Evolutionary conservation across 2,329 filamentous ascomycete genomes (phyloP), one percentile per base, ranked within the genome.

Genomic region (Alternaria triticina): DNA sequence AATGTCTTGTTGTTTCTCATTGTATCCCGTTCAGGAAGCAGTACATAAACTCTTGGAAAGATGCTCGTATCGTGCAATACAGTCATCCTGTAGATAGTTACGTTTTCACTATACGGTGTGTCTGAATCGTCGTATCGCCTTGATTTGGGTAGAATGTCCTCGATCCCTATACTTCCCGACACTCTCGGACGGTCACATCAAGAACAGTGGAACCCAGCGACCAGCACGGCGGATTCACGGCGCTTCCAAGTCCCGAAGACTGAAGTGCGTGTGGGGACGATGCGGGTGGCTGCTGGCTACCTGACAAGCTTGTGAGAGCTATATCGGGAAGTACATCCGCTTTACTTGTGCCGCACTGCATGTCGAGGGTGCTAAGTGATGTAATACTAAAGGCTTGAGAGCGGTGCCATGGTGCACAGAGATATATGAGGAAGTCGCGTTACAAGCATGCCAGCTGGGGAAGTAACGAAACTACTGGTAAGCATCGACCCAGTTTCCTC

Each of bases 261-360:
- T 51, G 27, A 51, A 17, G 47, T 51, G 47, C 27, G 27, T 22
- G 27, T 51, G 47, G 56, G 25, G 59, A 62, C 27, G 15, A 45
- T 46, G 30, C 56, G 40, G 40, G 59, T 46, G 57, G 57, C 50
- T 33, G 27, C 12, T 36, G 43, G 6, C 40, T 36, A 33, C 15
- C 45, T 50, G 33, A 46, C 30, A 51, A 43, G 43, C 57, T 12
- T 55, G 56, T 15, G 59, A 65, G 17, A 25, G 13, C 60, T 30
- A 49, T 30, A 33, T 61, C 43, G 30, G 58, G 54, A 47, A 61
- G 36, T 45, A 25, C 10, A 59, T 51, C 59, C 62, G 45, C 33
- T 30, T 25, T 54, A 17, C 43, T 27, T 50, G 49, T 22, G 27
- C 30, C 1, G 47, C 30, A 27, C 44, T 58, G 47, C 47, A 30